Base-by-base conservation (phyloP, 2,329 filamentous ascomycete species). In the Rosellinia necatrix region DNA sequence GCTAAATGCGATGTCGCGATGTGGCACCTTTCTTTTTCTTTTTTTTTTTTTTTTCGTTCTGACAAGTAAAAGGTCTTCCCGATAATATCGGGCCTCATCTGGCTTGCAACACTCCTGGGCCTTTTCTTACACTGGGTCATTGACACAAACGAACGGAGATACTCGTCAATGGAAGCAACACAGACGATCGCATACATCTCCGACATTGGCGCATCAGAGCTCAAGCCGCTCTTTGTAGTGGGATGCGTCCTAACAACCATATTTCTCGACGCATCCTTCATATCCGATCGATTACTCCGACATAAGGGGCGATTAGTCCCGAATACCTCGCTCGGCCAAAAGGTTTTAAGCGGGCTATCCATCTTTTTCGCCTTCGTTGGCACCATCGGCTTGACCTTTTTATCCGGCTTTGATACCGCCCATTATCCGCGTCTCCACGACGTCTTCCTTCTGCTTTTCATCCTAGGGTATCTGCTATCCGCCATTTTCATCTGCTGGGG, bases 401-500 rank as follows among this genome's bases (percentile, higher is more conserved):
- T 99, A 35, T 87, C 87, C 61, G 86, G 96, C 64, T 97, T 96
- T 72, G 91, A 97, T 72, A 94, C 91, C 0, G 73, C 81, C n/a
- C 76, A 78, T 52, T 84, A 96, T 70, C 79, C 80, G 1, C 73
- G 64, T 1, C 70, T 89, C 55, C 94, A 99, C 71, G 80, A 91
- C 67, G 77, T 85, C 2, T 96, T 96, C 74, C 76, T 99, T 30
- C 74, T 83, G 1, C 74, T 97, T 48, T 99, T 99, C 72, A 91
- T 97, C 70, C 85, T 74, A 12, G 94, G 91, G 29, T 97, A 96
- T 72, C 78, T 97, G 50, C 70, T 96, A 51, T 91, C 87, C 4
- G 92, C 93, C 53, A 81, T 97, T 64, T 93, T 92, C 73, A 89
- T 93, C 63, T 97, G 92, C 77, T 86, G 85, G 76, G 92, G 97